Conservation (phyloP, 1,284 basidiomycete genomes). For the Naganishia albida region DNA sequence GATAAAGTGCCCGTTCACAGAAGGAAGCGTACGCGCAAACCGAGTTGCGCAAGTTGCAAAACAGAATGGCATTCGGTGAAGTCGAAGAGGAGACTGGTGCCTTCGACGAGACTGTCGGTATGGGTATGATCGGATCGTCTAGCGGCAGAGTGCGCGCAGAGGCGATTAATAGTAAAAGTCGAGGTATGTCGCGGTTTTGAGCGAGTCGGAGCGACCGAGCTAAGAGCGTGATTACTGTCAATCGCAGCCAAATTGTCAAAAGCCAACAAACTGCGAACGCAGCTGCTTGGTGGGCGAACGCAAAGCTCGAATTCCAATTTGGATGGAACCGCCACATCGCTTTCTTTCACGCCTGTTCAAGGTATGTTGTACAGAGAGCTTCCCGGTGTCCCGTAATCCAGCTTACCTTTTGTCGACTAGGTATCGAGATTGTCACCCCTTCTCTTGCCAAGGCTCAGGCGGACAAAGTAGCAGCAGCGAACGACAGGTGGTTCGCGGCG, state of each 20-base stretch:
- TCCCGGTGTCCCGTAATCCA: slow-evolving; percentile 25
- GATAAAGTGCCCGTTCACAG: slow-evolving; percentile 80
- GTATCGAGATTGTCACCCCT: slow-evolving; percentile 85
- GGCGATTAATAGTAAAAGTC: slow-evolving; percentile 77
- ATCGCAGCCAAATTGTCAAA: slow-evolving; percentile 88
- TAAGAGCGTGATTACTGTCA: slow-evolving; percentile 13
- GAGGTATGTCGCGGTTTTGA: slow-evolving; percentile 42
- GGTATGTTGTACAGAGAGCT: slow-evolving; percentile 58
- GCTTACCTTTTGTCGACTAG: slow-evolving; percentile 49
- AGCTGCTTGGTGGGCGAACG: slow-evolving; percentile 68
- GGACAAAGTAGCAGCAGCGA: slow-evolving; percentile 77
- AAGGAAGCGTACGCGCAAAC: slow-evolving; percentile 97
- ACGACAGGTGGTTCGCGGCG: slow-evolving; percentile 85
- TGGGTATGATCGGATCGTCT: slow-evolving; percentile 90
- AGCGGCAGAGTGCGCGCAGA: slow-evolving; percentile 86
- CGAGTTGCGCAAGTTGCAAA: slow-evolving; percentile 93
- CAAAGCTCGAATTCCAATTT: slow-evolving; percentile 56
- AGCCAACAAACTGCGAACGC: slow-evolving; percentile 86
- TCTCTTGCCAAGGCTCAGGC: slow-evolving; percentile 64
- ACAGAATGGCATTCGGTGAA: slow-evolving; percentile 94
- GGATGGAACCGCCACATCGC: slow-evolving; percentile 84
- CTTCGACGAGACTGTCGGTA: slow-evolving; percentile 92
- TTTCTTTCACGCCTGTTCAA: slow-evolving; percentile 95
- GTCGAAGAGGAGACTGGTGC: slow-evolving; percentile 94
- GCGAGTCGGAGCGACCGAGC: background rate